Base-by-base conservation (phyloP, 768 basidiomycete genomes). In the Lactarius quietus region DNA sequence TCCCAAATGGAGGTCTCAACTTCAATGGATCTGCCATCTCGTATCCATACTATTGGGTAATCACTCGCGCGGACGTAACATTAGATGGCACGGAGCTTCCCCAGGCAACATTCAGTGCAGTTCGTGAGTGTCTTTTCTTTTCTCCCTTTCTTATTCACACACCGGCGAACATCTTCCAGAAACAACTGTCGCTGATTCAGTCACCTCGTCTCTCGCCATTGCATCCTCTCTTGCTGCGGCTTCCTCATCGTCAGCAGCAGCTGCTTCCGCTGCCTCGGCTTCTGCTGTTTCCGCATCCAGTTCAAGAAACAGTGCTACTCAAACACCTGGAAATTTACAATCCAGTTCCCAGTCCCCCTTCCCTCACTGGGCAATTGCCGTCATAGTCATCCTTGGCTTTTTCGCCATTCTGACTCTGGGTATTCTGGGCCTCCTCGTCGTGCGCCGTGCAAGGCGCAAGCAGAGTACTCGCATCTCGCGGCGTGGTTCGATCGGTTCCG, bases 311-410 rank as follows among this genome's bases (percentile, higher is more conserved):
- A 14, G 55, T 8, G 45, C 68, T 6, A 38, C 61, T 62, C 35
- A 63, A 57, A 59, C 72, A 9, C 31, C 69, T 36, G 72, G 72
- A 35, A 71, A 70, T 67, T 79, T 90, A 26, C 90, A 89, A 73
- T 69, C 73, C 57, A 66, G 72, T 20, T 62, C 71, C 58, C 72
- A 68, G 62, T 72, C 80, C 18, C 70, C 79, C 39, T 94, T 94
- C 73, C 93, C 92, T 10, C 85, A 85, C 72, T 95, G 92, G 93
- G 94, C 91, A 12, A 95, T 95, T 71, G 92, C 95, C 59, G 88
- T 95, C 68, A 91, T 95, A 59, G 89, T 88, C 55, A 83, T 95
- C 48, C 84, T 95, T 29, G 93, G 92, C 29, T 88, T 93, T 77
- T 80, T 94, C 66, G 92, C 93, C 62, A 86, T 94, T 67, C 81